A percentile compares a stretch with the other conserved stretches of the same genome.
phyloP scores from a whole-genome alignment of 768 basidiomycete genomes.

The Coprinopsis strossmayeri region DNA sequence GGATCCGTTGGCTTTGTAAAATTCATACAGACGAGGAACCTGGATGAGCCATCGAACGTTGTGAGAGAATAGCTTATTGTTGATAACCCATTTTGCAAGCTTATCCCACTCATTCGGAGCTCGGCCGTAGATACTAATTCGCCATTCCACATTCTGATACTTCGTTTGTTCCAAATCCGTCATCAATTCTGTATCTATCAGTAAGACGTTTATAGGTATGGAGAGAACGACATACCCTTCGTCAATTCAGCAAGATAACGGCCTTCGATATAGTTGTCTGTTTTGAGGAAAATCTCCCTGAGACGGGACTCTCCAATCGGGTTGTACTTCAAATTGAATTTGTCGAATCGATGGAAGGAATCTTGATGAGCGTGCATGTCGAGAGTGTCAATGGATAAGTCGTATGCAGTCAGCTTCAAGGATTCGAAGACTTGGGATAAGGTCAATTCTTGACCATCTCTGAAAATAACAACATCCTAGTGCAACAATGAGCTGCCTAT shows the following conservation, averaged over 20 bases:
- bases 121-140: conserved; percentile 92
- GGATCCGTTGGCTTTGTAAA: conserved; percentile 86
- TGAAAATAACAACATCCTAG: conserved; percentile 93
- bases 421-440: conserved; percentile 95
- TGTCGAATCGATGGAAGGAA: conserved; percentile 97
- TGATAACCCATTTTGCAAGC: conserved; percentile 92
- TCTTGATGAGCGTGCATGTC: conserved; percentile 99
- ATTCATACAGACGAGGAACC: conserved; percentile 88
- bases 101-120: conserved; percentile 91
- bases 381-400: conserved; percentile 95
- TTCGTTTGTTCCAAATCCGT: conserved; percentile 97
- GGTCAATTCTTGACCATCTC: conserved; percentile 85
- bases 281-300: conserved; percentile 97
- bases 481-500: background rate
- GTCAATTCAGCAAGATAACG: conserved; percentile 93
- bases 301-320: conserved; percentile 93
- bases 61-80: conserved; percentile 90
- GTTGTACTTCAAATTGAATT: conserved; percentile 97
- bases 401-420: conserved; percentile 91
- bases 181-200: conserved; percentile 70
- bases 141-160: conserved; percentile 99
- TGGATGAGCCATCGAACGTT: conserved; percentile 99
- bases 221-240: conserved; percentile 45
- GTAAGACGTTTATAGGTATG: background rate
- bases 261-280: conserved; percentile 91